Base-by-base conservation (phyloP, 2,329 filamentous ascomycete species). In the Alternaria viburni region DNA sequence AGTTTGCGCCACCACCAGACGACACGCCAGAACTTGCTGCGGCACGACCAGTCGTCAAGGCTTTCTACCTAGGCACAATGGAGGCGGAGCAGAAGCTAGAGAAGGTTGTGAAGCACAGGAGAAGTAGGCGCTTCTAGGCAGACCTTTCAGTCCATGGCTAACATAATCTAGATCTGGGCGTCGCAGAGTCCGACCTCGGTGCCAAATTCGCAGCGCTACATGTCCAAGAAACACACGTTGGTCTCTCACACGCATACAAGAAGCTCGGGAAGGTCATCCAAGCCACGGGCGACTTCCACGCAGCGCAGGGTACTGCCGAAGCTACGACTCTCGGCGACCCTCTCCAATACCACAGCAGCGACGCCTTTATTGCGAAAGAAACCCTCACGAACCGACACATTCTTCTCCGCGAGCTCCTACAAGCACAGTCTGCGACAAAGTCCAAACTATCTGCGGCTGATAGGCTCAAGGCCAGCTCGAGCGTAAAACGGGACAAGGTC, bases 301-400 rank as follows among this genome's bases (percentile, higher is more conserved):
- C 96, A 15, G 95, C 95, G 1, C 96, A 99, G 83, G 96, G 94
- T 44, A 99, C 96, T 3, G 94, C 93, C 15, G 95, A 99, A 83
- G 96, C 96, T 9, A 97, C 95, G 9, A 97, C 95, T 1, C 87
- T 99, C 54, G 93, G 93, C 49, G 96, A 99, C 73, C 93, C 96
- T 11, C 89, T 99, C 66, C 92, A 94, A 74, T 97, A 98, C 77
- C 93, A 98, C 81, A 97, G 93, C 47, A 90, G 93, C 61, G 96
- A 99, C 80, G 93, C 96, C 47, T 97, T 97, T 77, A 97, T 98
- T 72, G 96, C 98, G 70, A 99, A 99, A 81, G 96, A 99, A 79
- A 97, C 94, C 11, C 87, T 99, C 67, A 99, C 96, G 5, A 99
- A 99, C 82, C 92, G 96, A 12, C 96, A 99, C 81, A 97, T 99